A percentile compares a stretch with the other conserved stretches of the same genome.
Conservation (phyloP, 2,329 filamentous ascomycete species). For the Dothiorella sarmentorum region DNA sequence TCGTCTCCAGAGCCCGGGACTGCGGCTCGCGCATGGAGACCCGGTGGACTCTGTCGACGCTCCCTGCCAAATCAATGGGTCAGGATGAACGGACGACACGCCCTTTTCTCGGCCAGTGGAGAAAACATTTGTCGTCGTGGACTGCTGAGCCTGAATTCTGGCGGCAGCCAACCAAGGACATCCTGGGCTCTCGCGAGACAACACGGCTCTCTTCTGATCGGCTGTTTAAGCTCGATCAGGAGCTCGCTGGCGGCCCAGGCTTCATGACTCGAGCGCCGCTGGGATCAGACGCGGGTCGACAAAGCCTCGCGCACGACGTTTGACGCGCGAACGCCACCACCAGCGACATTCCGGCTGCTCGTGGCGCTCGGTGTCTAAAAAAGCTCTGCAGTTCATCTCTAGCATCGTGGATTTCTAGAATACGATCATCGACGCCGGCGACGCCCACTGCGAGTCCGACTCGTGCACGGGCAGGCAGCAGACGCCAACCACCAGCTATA, state of each 20-base stretch:
- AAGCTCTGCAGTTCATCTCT: background rate
- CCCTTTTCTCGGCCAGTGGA: slow-evolving; percentile 7
- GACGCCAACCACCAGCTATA: slow-evolving; percentile 4
- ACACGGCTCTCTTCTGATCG: slow-evolving; percentile 9
- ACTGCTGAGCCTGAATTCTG: slow-evolving; percentile 9
- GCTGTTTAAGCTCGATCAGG: slow-evolving; percentile 7
- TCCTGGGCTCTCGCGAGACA: background rate
- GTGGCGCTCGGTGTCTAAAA: slow-evolving; percentile 10
- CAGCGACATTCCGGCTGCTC: background rate
- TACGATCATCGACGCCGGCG: slow-evolving; percentile 1
- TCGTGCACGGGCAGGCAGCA: background rate
- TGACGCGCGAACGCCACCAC: slow-evolving; percentile 8
- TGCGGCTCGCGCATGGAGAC: slow-evolving; percentile 4
- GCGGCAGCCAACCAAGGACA: background rate
- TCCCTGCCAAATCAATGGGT: background rate
- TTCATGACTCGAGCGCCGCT: slow-evolving; percentile 4
- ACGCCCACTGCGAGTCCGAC: background rate
- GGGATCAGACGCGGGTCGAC: background rate
- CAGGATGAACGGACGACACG: background rate
- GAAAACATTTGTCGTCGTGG: slow-evolving; percentile 4
- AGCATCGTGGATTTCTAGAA: slow-evolving; percentile 14
- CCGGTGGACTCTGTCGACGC: background rate
- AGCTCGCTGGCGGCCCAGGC: background rate
- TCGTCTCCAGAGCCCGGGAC: slow-evolving; percentile 8
- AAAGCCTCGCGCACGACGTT: background rate